Conservation (phyloP, 1,139 yeast species). For the Yamadazyma epiphylla region DNA sequence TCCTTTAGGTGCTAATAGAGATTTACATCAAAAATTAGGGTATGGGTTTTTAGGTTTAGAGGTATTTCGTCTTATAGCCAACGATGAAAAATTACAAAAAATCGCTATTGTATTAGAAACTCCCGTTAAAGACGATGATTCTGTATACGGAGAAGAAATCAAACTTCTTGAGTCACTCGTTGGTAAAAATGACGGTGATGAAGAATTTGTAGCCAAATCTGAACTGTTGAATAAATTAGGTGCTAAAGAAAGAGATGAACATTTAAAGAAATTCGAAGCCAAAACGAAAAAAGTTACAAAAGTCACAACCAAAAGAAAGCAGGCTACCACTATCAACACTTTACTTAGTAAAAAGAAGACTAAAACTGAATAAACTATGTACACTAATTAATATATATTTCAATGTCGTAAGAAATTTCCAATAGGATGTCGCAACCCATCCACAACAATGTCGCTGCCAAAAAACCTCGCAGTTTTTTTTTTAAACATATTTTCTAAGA, state of each 20-base stretch:
- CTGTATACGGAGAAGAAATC: constrained; percentile 76
- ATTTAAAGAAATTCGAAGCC: constrained; percentile 37
- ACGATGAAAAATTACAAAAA: constrained; percentile 53
- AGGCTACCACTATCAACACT: constrained; percentile 20
- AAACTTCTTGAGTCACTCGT: constrained; percentile 68
- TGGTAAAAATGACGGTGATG: constrained; percentile 51
- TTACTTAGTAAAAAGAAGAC: constrained; percentile 17
- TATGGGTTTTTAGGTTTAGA: constrained; percentile 87
- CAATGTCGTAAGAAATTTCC: no score
- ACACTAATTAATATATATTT: no score
- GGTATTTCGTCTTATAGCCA: constrained; percentile 73
- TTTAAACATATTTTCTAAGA: no score
- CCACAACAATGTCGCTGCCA: no score
- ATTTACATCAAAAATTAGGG: constrained; percentile 87
- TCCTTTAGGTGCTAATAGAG: constrained; percentile 86
- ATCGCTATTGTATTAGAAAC: constrained; percentile 90
- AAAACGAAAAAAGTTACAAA: constrained; percentile 19
- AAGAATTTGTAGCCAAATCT: constrained; percentile 48
- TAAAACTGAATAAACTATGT: no score
- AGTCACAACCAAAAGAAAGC: constrained; percentile 9
- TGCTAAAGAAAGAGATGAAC: constrained; percentile 52
- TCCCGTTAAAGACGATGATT: constrained; percentile 65
- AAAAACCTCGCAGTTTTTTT: no score
- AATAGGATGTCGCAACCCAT: no score
- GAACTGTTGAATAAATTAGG: constrained; percentile 53